phyloP scores from a whole-genome alignment of 1,139 yeast species.

The Yamadazyma friedrichii region DNA sequence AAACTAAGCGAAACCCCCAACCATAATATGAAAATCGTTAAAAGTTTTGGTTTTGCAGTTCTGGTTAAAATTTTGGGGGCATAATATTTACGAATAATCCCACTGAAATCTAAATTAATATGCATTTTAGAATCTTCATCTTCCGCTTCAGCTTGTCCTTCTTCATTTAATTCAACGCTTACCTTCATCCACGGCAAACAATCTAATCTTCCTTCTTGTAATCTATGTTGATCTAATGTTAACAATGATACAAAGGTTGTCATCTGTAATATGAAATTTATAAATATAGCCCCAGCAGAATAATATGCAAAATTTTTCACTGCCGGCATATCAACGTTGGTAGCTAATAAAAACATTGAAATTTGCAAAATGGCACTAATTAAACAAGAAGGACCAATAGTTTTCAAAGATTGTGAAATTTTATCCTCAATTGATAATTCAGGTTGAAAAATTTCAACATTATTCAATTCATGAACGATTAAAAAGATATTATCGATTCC shows the following conservation, averaged over 20 bases:
- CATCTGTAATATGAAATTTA: slow-evolving; percentile 76
- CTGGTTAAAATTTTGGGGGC: slow-evolving; percentile 57
- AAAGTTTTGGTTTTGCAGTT: slow-evolving; percentile 46
- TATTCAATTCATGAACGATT: slow-evolving; percentile 74
- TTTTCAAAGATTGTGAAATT: slow-evolving; percentile 61
- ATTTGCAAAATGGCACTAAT: slow-evolving; percentile 76
- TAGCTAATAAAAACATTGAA: slow-evolving; percentile 74
- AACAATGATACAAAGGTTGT: slow-evolving; percentile 78
- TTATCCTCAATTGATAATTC: slow-evolving; percentile 38
- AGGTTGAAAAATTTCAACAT: slow-evolving; percentile 30
- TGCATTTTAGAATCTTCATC: slow-evolving; percentile 13
- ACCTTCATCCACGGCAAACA: slow-evolving; percentile 49
- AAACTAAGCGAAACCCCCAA: slow-evolving; percentile 66
- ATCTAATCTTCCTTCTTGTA: slow-evolving; percentile 61
- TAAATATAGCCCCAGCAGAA: slow-evolving; percentile 80
- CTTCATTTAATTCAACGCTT: slow-evolving; percentile 11
- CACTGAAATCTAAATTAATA: slow-evolving; percentile 26
- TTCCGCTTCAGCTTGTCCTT: slow-evolving; percentile 3
- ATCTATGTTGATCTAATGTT: slow-evolving; percentile 62
- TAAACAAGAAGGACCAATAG: slow-evolving; percentile 85
- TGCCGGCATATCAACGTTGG: slow-evolving; percentile 90
- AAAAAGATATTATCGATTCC: slow-evolving; percentile 94
- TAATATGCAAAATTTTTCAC: slow-evolving; percentile 89
- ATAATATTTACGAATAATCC: slow-evolving; percentile 23
- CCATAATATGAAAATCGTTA: slow-evolving; percentile 58